Percentiles rank a stretch among this genome's conserved stretches.
These are phyloP conservation scores for Mucor racemosus DNA, from an alignment of 371 early-diverging fungal species.

Conservation along the genomic window DNA sequence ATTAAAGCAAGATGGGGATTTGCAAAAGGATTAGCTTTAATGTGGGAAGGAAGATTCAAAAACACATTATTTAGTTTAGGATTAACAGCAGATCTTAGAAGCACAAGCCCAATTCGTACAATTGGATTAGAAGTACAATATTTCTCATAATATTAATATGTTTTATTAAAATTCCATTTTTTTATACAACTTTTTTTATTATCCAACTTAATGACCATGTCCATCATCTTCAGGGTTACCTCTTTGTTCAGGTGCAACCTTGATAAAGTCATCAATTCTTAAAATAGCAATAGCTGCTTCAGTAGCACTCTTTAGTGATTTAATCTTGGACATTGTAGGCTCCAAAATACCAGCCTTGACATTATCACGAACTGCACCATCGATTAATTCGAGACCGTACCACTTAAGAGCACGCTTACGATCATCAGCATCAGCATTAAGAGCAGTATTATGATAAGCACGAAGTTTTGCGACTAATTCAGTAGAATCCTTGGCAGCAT, in stretches of 20 bases:
- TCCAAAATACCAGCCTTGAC: slow-evolving; percentile 97
- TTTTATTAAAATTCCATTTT: background rate
- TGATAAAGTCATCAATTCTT: slow-evolving; percentile 99
- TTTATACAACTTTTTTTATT: slow-evolving; percentile 17
- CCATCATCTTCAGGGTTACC: slow-evolving; percentile 55
- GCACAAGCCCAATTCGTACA: slow-evolving; percentile 57
- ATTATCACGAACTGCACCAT: slow-evolving; percentile 96
- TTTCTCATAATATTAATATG: slow-evolving; percentile 47
- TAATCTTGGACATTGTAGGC: slow-evolving; percentile 99
- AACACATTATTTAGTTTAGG: slow-evolving; percentile 66
- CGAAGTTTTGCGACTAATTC: slow-evolving; percentile 96
- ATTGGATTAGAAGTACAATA: slow-evolving; percentile 71
- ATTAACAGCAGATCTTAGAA: slow-evolving; percentile 57
- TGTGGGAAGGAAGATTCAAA: slow-evolving; percentile 74
- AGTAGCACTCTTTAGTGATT: slow-evolving; percentile 98
- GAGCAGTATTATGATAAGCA: slow-evolving; percentile 91
- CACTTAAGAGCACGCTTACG: slow-evolving; percentile 82
- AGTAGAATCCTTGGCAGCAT: slow-evolving; percentile 98
- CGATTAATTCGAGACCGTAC: slow-evolving; percentile 95
- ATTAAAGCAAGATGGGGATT: slow-evolving; percentile 65
- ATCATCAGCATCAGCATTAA: slow-evolving; percentile 69
- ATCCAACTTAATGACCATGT: slow-evolving; percentile 50
- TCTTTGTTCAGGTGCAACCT: slow-evolving; percentile 61
- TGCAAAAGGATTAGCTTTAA: slow-evolving; percentile 57
- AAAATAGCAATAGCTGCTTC: slow-evolving; percentile 99